Base-by-base conservation (phyloP, 2,329 filamentous ascomycete genomes). In the Cercospora berteroae region DNA sequence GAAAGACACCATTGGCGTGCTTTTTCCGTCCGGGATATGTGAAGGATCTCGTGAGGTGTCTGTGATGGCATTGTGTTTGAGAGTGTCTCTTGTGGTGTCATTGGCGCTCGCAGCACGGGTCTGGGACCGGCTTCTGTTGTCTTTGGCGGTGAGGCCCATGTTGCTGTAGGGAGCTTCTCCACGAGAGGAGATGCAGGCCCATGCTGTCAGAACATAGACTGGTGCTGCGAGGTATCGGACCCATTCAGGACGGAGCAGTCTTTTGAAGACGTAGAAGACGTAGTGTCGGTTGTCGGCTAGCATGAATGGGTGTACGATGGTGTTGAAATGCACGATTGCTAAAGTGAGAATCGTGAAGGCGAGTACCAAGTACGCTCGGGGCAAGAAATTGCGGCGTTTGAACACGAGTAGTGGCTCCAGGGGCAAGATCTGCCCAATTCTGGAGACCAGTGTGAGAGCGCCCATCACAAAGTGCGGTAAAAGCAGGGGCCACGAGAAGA, bases 271-370 rank as follows among this genome's bases (percentile, higher is more conserved):
- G 81, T 99, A 99, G 79, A 99, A 99, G 78, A 96, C 90, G 81
- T 97, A 99, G 79, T 99, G 95, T 2, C 95, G 86, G 79, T 99
- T 99, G 79, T 99, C 95, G 36, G 95, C 95, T 0, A 98, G 86
- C 0, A 94, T 97, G 77, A 98, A 99, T 0, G 95, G 94, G 76
- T 99, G 95, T 52, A 98, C 87, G 70, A 97, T 90, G 36, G 95
- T 99, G 83, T 97, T 98, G 84, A 87, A 90, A 69, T 87, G 86
- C 25, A 97, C 88, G 2, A 84, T 79, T 6, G 77, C 74, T 18
- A 83, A 73, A 71, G 85, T 85, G 8, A 81, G 39, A 5, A 78
- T 71, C 8, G 82, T 70, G 60, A 81, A 78, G 20, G 73, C 65
- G 3, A 81, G 16, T 0, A 77, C 68, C 4, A 83, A 74, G 27